These are phyloP conservation scores for Gracilaria vermiculophylla DNA, from an alignment of 23 red algal genomes.

Conservation along the genomic window DNA sequence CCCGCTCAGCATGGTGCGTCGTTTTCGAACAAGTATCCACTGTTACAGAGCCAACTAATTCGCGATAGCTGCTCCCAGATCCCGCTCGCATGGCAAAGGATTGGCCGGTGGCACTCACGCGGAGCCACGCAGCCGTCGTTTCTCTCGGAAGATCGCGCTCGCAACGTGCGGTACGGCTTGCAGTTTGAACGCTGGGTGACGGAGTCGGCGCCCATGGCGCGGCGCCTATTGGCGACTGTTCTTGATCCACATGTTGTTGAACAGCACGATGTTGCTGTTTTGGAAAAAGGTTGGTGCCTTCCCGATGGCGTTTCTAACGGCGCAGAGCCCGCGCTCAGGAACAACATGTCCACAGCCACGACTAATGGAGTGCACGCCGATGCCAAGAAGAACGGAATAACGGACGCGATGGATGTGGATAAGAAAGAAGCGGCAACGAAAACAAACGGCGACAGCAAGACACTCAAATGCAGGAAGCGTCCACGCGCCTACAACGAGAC, in stretches of 20 bases:
- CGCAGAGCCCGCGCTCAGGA: background rate
- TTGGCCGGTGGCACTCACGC: slow-evolving; percentile 26
- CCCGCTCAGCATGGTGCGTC: background rate
- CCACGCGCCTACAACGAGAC: slow-evolving; percentile 2
- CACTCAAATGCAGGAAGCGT: slow-evolving; percentile 7
- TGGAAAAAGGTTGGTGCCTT: background rate
- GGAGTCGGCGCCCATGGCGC: slow-evolving; percentile 34
- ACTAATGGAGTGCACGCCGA: background rate
- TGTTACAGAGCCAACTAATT: background rate
- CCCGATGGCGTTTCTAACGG: background rate
- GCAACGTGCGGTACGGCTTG: slow-evolving; percentile 33
- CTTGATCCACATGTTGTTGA: slow-evolving; percentile 47
- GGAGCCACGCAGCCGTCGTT: slow-evolving; percentile 34
- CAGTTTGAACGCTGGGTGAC: slow-evolving; percentile 32
- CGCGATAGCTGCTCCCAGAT: slow-evolving; percentile 34
- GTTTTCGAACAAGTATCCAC: background rate
- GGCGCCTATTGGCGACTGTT: slow-evolving; percentile 41
- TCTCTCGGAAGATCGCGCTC: slow-evolving; percentile 26
- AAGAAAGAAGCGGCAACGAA: background rate
- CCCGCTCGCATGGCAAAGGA: slow-evolving; percentile 40
- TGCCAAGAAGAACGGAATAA: slow-evolving; percentile 6
- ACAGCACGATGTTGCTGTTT: slow-evolving; percentile 28
- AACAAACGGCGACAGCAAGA: background rate
- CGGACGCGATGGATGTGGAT: background rate
- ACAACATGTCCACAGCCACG: background rate